Conservation (phyloP, 73 alveolate genomes). For the Paramecium pentaurelia region DNA sequence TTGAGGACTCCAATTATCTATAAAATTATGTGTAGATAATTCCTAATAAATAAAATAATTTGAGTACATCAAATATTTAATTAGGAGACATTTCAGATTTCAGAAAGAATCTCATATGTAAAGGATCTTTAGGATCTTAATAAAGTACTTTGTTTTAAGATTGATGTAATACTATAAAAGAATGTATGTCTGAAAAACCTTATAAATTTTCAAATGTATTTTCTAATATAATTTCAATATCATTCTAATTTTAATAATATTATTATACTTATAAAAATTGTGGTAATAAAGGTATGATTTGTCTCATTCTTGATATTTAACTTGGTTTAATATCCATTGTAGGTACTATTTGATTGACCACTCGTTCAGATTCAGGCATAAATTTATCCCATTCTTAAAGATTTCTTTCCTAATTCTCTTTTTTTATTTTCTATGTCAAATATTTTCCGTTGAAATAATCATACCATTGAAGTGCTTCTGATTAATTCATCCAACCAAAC, state of each 20-base stretch:
- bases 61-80: neutral
- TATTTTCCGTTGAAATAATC: slow-evolving; percentile 14
- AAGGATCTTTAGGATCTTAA: neutral
- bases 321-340: neutral
- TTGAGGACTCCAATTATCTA: slow-evolving; percentile 5
- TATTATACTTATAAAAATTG: neutral
- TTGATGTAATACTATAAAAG: neutral
- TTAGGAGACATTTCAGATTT: neutral
- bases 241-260: neutral
- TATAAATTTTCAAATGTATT: neutral
- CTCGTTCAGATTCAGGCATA: neutral
- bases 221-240: neutral
- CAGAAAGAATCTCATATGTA: slow-evolving; percentile 8
- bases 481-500: slow-evolving; percentile 15
- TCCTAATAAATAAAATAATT: neutral
- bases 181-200: neutral
- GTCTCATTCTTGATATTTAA: neutral
- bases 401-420: neutral
- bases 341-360: neutral
- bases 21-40: neutral
- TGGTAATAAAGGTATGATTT: neutral
- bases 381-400: slow-evolving; percentile 9
- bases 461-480: neutral
- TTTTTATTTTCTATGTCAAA: neutral
- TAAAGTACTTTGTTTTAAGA: neutral